Evolutionary conservation across 2,329 filamentous ascomycete genomes (phyloP), one percentile per base, ranked within the genome.

Genomic region (Fusarium protoensiforme): DNA sequence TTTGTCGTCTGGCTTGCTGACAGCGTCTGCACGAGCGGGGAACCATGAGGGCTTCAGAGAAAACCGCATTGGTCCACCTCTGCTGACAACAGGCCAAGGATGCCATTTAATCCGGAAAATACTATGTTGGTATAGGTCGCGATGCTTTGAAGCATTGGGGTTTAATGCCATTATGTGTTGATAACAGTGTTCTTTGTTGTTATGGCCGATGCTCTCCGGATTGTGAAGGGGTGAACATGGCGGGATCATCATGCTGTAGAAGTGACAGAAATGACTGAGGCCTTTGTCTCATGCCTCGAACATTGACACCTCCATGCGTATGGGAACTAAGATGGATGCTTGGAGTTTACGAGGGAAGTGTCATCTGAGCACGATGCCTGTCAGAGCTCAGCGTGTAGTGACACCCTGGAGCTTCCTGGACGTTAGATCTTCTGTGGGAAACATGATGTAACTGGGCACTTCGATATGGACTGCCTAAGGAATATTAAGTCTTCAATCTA

Each of bases 331-430:
- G 7, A 24, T 24, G 22, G 16, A 24, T 46, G 14, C 14, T 24
- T 36, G 16, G 16, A 18, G 35, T 18, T 36, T 1, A 18, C 7
- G 7, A 36, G 14, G 2, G 1, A 36, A 14, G 35, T 36, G 5
- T 36, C 3, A 18, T 36, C 8, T n/a, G n/a, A 10, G 9, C 0
- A 4, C 8, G 5, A 38, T 38, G 18, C 3, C 18, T 13, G 38
- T 20, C 9, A 11, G 38, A 24, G 20, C 22, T 2, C 3, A 5
- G 8, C 0, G 9, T 9, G 14, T 7, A 2, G 7, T 2, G 16
- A 24, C 16, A 16, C 22, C 22, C 14, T 18, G 41, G 13, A 24
- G 41, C 7, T 24, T 46, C 41, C 14, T 6, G 14, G 5, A 18
- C 16, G 0, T 10, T 24, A 13, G 4, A 22, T 46, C 22, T 24